Percentiles rank a stretch among this genome's conserved stretches.
Conservation (phyloP, 2,329 filamentous ascomycete genomes). For the Thermochaetoides dissita region DNA sequence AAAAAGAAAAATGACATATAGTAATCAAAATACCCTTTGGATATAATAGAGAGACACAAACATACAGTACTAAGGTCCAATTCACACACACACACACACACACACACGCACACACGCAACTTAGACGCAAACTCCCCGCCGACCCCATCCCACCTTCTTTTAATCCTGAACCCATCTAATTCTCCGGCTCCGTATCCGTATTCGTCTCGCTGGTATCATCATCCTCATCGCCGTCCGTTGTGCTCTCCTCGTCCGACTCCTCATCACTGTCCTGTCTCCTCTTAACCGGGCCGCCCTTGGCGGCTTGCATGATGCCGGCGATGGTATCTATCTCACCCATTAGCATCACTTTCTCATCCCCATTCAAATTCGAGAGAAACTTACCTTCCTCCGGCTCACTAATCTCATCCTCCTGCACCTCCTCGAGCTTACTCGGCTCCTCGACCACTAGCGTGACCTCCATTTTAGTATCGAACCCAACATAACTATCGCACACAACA, state of each 20-base stretch:
- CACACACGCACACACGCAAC: neutral
- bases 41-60: neutral
- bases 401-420: slow-evolving; percentile 83
- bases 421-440: slow-evolving; percentile 70
- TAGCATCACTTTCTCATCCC: slow-evolving; percentile 15
- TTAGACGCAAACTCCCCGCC: neutral
- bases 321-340: slow-evolving; percentile 52
- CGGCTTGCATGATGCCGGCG: slow-evolving; percentile 77
- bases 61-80: neutral
- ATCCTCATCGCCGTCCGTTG: slow-evolving; percentile 63
- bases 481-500: slow-evolving; percentile 83
- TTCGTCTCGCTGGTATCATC: slow-evolving; percentile 55
- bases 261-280: slow-evolving; percentile 39
- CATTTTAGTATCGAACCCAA: slow-evolving; percentile 85
- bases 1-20: no score
- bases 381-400: slow-evolving; percentile 95
- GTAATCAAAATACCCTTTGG: neutral
- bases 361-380: slow-evolving; percentile 19
- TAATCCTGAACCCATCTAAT: slow-evolving; percentile 19
- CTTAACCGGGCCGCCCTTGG: slow-evolving; percentile 55
- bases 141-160: neutral
- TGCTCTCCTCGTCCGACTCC: slow-evolving; percentile 66
- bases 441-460: slow-evolving; percentile 83
- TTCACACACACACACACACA: neutral
- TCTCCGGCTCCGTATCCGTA: slow-evolving; percentile 52